Evolutionary conservation across 179 eudicot species (phyloP), one percentile per base, ranked within the genome.

Genomic region (Silene coronaria): DNA sequence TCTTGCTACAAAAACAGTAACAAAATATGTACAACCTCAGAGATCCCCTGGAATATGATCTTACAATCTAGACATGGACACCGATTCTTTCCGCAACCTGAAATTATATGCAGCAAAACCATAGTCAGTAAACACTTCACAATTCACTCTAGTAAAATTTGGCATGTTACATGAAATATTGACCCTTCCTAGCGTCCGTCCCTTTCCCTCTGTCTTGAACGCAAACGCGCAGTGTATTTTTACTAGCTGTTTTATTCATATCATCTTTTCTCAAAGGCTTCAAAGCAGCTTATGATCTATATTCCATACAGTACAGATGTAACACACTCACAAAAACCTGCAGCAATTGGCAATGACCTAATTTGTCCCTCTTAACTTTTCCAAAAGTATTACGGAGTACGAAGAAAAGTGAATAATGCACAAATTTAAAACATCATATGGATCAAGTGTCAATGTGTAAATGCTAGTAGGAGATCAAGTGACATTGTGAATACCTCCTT

Each of bases 11-110:
- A 36, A 64, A 10, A 51, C 28, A 67, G 42, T 16, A 59, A 76
- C 45, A 72, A 27, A 27, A 64, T 71, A 48, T 73, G 61, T 68
- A 74, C 78, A 77, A 2, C 36, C 30, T 28, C 58, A 21, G 51
- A 58, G 12, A 48, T 22, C 17, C 23, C 53, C 9, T 7, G 17
- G 27, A 70, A 51, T 21, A 46, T 14, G 32, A 10, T 71, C 27
- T 71, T 27, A 61, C 13, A 57, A 75, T 82, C 63, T 77, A 80
- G 61, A 88, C 85, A 75, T 87, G 73, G 70, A 89, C 88, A 60
- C 96, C 96, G 10, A 91, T 90, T 82, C 90, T 89, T 53, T 89
- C 85, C 70, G 98, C 97, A 79, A 93, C 90, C 98, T 93, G 91
- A 76, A 84, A 46, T 62, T 58, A 70, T 26, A 76, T 22, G 58